phyloP scores from a whole-genome alignment of 805 yeast species.

The Nakazawaea wickerhamii region DNA sequence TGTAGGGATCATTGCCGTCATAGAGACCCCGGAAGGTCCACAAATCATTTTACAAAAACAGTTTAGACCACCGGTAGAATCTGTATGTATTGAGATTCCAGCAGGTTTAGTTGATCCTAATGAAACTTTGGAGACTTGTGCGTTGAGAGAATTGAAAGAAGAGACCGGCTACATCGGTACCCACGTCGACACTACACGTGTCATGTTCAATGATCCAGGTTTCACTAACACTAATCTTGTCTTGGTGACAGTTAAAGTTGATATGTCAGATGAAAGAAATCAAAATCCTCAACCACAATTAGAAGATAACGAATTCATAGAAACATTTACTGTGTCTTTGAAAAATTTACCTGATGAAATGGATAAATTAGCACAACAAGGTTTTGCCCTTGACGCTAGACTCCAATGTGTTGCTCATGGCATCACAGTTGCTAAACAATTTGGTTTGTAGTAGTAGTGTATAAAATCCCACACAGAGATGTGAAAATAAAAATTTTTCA shows the following conservation, averaged over 20 bases:
- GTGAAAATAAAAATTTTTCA: background rate
- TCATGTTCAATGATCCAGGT: slow-evolving; percentile 51
- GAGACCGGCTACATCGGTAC: slow-evolving; percentile 90
- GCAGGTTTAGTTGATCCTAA: slow-evolving; percentile 90
- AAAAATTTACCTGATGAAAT: slow-evolving; percentile 50
- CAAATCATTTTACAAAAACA: slow-evolving; percentile 71
- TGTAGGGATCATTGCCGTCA: slow-evolving; percentile 79
- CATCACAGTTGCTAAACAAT: slow-evolving; percentile 44
- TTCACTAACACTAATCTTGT: slow-evolving; percentile 85
- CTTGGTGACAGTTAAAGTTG: slow-evolving; percentile 74
- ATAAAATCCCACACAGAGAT: background rate
- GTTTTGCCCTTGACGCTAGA: slow-evolving; percentile 80
- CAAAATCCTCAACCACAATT: slow-evolving; percentile 63
- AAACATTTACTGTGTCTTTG: slow-evolving; percentile 73
- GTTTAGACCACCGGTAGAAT: slow-evolving; percentile 87
- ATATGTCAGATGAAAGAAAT: slow-evolving; percentile 61
- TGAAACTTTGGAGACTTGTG: slow-evolving; percentile 74
- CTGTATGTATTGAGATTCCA: slow-evolving; percentile 88
- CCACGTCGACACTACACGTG: slow-evolving; percentile 28
- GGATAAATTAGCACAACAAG: slow-evolving; percentile 48
- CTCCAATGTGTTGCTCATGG: slow-evolving; percentile 86
- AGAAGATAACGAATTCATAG: slow-evolving; percentile 91
- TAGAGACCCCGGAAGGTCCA: slow-evolving; percentile 45
- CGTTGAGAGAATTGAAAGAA: slow-evolving; percentile 81
- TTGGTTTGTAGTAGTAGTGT: background rate